Evolutionary conservation across 2,329 filamentous ascomycete species (phyloP).

Genomic region (Stromatinia cepivora): DNA sequence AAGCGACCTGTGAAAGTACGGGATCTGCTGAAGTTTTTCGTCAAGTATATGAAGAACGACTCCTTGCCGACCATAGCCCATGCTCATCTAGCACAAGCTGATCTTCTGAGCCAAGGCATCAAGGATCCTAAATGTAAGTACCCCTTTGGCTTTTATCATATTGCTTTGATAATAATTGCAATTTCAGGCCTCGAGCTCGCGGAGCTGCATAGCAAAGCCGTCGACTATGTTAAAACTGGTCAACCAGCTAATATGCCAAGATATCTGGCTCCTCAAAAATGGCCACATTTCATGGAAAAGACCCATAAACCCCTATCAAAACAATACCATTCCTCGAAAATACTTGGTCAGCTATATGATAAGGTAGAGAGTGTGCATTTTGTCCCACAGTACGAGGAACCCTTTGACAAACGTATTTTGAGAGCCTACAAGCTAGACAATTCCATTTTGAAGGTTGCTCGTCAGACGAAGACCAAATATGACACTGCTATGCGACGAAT

Average conservation of each 20-base stretch:
- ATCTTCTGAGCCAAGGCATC: slow-evolving; percentile 60
- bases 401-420: slow-evolving; percentile 77
- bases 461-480: slow-evolving; percentile 71
- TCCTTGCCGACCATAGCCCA: slow-evolving; percentile 76
- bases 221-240: slow-evolving; percentile 93
- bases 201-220: slow-evolving; percentile 80
- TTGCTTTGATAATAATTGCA: slow-evolving; percentile 22
- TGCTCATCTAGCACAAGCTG: slow-evolving; percentile 77
- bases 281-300: slow-evolving; percentile 90
- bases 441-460: slow-evolving; percentile 57
- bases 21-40: slow-evolving; percentile 83
- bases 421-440: slow-evolving; percentile 57
- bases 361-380: slow-evolving; percentile 68
- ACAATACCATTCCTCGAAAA: slow-evolving; percentile 66
- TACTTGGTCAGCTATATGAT: slow-evolving; percentile 83
- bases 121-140: slow-evolving; percentile 65
- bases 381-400: slow-evolving; percentile 65
- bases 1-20: slow-evolving; percentile 65
- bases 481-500: slow-evolving; percentile 74
- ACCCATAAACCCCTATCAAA: slow-evolving; percentile 46
- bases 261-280: slow-evolving; percentile 60
- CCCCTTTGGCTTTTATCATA: not conserved
- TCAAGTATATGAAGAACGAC: slow-evolving; percentile 91
- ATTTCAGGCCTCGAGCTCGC: slow-evolving; percentile 65
- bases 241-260: slow-evolving; percentile 66